phyloP scores from a whole-genome alignment of 805 yeast species.

The Candida arabinofermentans region DNA sequence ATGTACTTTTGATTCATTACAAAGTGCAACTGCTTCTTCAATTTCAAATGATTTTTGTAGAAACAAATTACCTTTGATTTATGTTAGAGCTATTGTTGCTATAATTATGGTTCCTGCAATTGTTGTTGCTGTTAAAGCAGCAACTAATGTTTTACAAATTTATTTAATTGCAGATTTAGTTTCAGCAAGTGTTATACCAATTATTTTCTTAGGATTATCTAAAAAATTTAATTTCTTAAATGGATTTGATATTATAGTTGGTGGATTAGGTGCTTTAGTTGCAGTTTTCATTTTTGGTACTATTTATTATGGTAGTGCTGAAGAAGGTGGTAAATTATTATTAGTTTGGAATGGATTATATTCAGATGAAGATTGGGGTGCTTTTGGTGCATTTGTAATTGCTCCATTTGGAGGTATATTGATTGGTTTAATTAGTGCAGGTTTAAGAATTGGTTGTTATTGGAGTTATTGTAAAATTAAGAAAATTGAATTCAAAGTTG shows the following conservation, averaged over 20 bases:
- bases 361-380: constrained; percentile 78
- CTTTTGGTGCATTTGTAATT: constrained; percentile 90
- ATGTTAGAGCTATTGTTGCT: constrained; percentile 66
- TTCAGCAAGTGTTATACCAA: constrained; percentile 83
- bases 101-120: constrained; percentile 82
- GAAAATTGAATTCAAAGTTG: constrained; percentile 40
- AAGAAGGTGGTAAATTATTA: constrained; percentile 72
- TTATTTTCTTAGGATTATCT: constrained; percentile 74
- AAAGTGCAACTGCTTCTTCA: constrained; percentile 83
- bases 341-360: constrained; percentile 80
- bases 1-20: constrained; percentile 85
- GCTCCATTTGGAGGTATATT: constrained; percentile 81
- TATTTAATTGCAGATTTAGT: constrained; percentile 88
- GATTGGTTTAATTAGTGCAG: constrained; percentile 51
- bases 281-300: constrained; percentile 82
- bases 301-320: constrained; percentile 67
- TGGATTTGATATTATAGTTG: constrained; percentile 77
- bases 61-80: constrained; percentile 65
- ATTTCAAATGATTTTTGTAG: constrained; percentile 88
- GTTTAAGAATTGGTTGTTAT: constrained; percentile 37
- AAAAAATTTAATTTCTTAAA: constrained; percentile 62
- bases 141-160: constrained; percentile 79
- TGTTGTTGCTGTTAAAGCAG: constrained; percentile 77
- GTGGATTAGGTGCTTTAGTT: constrained; percentile 79
- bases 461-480: constrained; percentile 33